These are phyloP conservation scores for Sphagnum magellanicum DNA, from an alignment of 228 moss, liverwort and hornwort species.

Conservation along the genomic window DNA sequence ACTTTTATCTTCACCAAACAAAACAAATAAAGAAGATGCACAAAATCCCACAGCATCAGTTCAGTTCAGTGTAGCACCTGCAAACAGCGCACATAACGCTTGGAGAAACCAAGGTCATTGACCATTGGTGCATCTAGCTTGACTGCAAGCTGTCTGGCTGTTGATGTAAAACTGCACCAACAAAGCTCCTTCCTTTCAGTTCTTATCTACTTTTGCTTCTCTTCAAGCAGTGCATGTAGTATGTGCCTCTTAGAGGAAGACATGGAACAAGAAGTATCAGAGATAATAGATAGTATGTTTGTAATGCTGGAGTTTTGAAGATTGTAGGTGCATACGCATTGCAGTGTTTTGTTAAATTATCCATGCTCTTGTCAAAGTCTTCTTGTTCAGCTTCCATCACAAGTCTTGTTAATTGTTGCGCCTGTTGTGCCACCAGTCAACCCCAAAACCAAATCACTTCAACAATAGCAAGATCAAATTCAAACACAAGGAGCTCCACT, in stretches of 20 bases:
- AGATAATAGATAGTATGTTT: too few relatives aligned
- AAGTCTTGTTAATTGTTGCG: conserved; percentile 51
- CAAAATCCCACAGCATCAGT: too few relatives aligned
- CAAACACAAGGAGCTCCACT: too few relatives aligned
- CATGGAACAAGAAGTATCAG: too few relatives aligned
- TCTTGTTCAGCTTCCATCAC: conserved; percentile 63
- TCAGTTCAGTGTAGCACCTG: conserved; percentile 26
- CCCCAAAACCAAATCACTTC: conserved; percentile 19
- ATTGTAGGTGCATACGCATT: conserved; percentile 36
- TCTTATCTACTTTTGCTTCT: too few relatives aligned
- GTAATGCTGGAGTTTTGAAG: too few relatives aligned
- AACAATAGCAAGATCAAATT: too few relatives aligned
- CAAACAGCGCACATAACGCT: conserved; percentile 73
- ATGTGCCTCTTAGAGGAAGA: too few relatives aligned
- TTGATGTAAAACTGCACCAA: conserved; percentile 49
- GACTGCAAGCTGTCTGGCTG: conserved; percentile 51
- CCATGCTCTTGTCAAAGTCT: conserved; percentile 59
- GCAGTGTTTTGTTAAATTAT: conserved; percentile 70
- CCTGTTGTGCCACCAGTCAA: conserved; percentile 45
- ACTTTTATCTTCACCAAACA: too few relatives aligned
- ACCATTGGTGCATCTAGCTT: conserved; percentile 70
- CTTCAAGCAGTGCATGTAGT: too few relatives aligned
- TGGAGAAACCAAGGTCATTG: conserved; percentile 73
- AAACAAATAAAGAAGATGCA: too few relatives aligned
- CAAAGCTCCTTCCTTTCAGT: too few relatives aligned